Evolutionary conservation across 2,329 filamentous ascomycete genomes (phyloP).

Genomic region (Aspergillus sergii): DNA sequence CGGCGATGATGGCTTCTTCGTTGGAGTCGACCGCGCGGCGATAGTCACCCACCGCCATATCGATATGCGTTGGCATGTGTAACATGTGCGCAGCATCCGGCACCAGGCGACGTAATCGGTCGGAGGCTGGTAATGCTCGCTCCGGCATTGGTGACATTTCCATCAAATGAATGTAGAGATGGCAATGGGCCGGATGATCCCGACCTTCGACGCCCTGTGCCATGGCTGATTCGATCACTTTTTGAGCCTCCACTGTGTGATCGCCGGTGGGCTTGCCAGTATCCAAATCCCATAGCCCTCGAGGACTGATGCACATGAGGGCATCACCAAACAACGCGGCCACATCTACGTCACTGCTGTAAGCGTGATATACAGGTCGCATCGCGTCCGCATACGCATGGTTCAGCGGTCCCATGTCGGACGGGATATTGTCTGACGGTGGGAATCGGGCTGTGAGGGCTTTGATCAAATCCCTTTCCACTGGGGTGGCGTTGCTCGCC

Average conservation of each 20-base stretch:
- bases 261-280: constrained; percentile 54
- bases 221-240: constrained; percentile 61
- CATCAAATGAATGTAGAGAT: constrained; percentile 75
- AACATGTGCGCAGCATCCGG: constrained; percentile 70
- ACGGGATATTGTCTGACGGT: constrained; percentile 34
- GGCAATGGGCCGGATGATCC: constrained; percentile 68
- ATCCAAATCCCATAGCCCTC: constrained; percentile 62
- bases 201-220: constrained; percentile 47
- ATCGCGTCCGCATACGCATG: constrained; percentile 62
- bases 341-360: constrained; percentile 61
- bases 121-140: constrained; percentile 60
- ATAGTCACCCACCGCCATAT: constrained; percentile 73
- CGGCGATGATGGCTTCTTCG: constrained; percentile 64
- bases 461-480: constrained; percentile 64
- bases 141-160: constrained; percentile 73
- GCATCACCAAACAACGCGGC: constrained; percentile 64
- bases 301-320: constrained; percentile 66
- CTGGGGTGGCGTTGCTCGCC: constrained; percentile 40
- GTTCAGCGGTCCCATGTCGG: constrained; percentile 57
- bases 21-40: constrained; percentile 68
- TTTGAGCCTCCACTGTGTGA: constrained; percentile 51
- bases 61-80: constrained; percentile 77
- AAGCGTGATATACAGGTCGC: constrained; percentile 53
- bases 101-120: constrained; percentile 64
- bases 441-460: constrained; percentile 55